Conservation (phyloP, 2,329 filamentous ascomycete genomes). For the Botryosphaeria dothidea region DNA sequence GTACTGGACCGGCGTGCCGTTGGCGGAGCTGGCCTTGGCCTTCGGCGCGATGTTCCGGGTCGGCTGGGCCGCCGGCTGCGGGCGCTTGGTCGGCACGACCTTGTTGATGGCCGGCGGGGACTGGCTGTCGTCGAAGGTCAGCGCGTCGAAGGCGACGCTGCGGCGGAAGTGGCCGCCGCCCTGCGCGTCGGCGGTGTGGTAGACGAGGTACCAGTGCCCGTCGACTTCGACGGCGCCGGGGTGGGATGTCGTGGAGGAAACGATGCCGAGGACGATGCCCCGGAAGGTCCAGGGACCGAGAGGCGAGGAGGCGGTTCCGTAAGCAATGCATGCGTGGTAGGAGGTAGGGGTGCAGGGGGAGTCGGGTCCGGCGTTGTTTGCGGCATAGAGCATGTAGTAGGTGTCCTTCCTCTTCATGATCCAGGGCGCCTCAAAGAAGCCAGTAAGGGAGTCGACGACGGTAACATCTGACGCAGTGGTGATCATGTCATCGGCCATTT, state of each 20-base stretch:
- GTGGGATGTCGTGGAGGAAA: conserved; percentile 42
- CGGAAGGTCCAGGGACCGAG: conserved; percentile 41
- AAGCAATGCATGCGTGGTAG: conserved; percentile 43
- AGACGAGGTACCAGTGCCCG: conserved; percentile 35
- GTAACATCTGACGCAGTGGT: conserved; percentile 31
- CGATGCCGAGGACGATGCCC: conserved; percentile 37
- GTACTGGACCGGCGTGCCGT: conserved; percentile 40
- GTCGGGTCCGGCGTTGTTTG: conserved; percentile 39
- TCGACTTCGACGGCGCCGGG: conserved; percentile 35
- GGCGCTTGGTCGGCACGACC: conserved; percentile 33
- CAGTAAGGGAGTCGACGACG: conserved; percentile 30
- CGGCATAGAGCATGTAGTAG: conserved; percentile 45
- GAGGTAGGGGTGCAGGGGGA: conserved; percentile 42
- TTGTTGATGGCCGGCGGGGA: conserved; percentile 28
- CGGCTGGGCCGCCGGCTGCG: conserved; percentile 24
- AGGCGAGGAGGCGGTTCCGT: conserved; percentile 37
- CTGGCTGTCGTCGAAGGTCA: conserved; percentile 36
- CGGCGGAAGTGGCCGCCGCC: conserved; percentile 40
- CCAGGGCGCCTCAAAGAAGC: conserved; percentile 44
- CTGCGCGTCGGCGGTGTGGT: conserved; percentile 40
- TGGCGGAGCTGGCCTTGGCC: conserved; percentile 25
- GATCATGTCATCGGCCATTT: conserved; percentile 41
- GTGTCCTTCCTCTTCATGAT: conserved; percentile 37
- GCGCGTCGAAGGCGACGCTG: conserved; percentile 37
- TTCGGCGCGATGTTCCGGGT: conserved; percentile 37